Percentiles rank a stretch among this genome's conserved stretches.
These are phyloP conservation scores for Aspergillus sp. DNA, from an alignment of 2,329 filamentous ascomycete species.

Conservation along the genomic window DNA sequence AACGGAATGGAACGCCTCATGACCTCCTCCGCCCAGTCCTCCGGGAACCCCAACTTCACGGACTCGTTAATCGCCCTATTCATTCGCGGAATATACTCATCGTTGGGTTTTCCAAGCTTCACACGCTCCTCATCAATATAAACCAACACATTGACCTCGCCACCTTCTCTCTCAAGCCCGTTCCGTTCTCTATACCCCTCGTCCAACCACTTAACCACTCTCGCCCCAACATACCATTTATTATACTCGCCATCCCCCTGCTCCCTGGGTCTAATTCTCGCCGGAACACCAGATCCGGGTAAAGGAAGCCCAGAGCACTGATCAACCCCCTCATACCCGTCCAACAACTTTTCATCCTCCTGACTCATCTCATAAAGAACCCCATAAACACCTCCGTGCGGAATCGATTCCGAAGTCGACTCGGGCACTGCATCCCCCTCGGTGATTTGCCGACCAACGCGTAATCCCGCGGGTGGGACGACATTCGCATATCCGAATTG, in stretches of 20 bases:
- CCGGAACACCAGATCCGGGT: slow-evolving; percentile 5
- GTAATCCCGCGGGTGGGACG: slow-evolving; percentile 27
- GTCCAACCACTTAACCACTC: slow-evolving; percentile 33
- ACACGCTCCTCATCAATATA: slow-evolving; percentile 45
- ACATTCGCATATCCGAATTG: slow-evolving; percentile 45
- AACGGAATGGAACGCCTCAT: slow-evolving; percentile 40
- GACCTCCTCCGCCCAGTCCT: slow-evolving; percentile 37
- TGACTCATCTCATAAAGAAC: slow-evolving; percentile 43
- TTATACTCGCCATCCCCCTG: slow-evolving; percentile 38
- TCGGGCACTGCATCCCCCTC: slow-evolving; percentile 17
- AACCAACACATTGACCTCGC: slow-evolving; percentile 32
- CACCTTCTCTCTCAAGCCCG: slow-evolving; percentile 3
- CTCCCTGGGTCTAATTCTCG: slow-evolving; percentile 27
- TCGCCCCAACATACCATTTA: slow-evolving; percentile 38
- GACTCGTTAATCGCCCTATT: slow-evolving; percentile 44
- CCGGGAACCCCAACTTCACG: slow-evolving; percentile 34
- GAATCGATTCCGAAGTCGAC: slow-evolving; percentile 18
- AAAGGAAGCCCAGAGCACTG: slow-evolving; percentile 10
- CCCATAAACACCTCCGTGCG: slow-evolving; percentile 36
- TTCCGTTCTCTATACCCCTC: slow-evolving; percentile 13
- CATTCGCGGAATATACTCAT: slow-evolving; percentile 44
- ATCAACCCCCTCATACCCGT: slow-evolving; percentile 42
- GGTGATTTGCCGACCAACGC: slow-evolving; percentile 21
- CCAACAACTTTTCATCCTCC: slow-evolving; percentile 37
- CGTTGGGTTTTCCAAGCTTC: slow-evolving; percentile 29